phyloP scores from a whole-genome alignment of 305 asterid species.

The Fraxinus baroniana region DNA sequence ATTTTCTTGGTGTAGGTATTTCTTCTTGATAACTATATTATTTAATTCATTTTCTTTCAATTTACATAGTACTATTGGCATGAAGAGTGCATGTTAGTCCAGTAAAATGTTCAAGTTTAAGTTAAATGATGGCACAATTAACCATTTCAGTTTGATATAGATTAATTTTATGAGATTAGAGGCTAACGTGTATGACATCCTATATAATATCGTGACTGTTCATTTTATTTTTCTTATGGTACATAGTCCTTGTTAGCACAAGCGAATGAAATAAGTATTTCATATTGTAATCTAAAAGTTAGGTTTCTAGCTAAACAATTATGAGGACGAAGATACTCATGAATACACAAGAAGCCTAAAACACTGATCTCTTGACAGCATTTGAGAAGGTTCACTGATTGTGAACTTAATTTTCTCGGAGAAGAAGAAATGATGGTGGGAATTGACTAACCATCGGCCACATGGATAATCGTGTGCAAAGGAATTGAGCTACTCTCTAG shows the following conservation, averaged over 20 bases:
- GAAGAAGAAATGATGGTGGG: background rate
- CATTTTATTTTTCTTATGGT: background rate
- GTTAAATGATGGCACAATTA: background rate
- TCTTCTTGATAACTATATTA: slow-evolving; percentile 43
- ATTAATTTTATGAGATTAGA: background rate
- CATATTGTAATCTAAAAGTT: background rate
- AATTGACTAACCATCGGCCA: background rate
- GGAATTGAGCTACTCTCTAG: background rate
- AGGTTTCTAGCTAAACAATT: background rate
- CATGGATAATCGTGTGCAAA: background rate
- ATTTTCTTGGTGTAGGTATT: slow-evolving; percentile 91
- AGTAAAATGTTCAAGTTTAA: background rate
- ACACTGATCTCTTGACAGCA: background rate
- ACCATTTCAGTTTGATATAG: background rate
- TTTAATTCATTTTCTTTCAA: background rate
- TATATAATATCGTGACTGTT: background rate
- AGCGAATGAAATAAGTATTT: background rate
- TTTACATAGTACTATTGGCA: background rate
- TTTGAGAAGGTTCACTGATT: background rate
- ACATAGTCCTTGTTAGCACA: background rate
- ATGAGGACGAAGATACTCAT: background rate
- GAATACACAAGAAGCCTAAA: background rate
- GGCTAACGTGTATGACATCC: background rate
- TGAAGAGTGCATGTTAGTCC: background rate
- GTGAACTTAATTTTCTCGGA: background rate